A percentile compares a stretch with the other conserved stretches of the same genome.
These are phyloP conservation scores for Agarophyton chilense DNA, from an alignment of 23 red algal genomes.

Conservation along the genomic window DNA sequence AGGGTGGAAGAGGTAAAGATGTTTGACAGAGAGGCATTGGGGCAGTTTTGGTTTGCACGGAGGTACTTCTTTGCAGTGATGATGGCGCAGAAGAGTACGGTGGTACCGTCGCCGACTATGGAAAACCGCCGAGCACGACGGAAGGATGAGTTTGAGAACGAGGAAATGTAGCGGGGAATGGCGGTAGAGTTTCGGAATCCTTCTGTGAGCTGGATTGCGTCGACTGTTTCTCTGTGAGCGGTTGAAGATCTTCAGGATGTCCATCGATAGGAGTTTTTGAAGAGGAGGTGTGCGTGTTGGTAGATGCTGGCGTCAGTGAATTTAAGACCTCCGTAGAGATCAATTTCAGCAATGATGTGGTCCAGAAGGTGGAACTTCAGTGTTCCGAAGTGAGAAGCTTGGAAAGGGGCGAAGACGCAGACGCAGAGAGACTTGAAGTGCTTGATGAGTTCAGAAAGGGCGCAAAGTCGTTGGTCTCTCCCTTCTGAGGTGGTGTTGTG, in stretches of 20 bases:
- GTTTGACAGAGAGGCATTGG: neutral
- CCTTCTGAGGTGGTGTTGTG: neutral
- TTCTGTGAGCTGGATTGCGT: too few relatives aligned
- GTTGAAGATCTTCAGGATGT: neutral
- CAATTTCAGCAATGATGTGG: too few relatives aligned
- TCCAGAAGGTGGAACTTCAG: too few relatives aligned
- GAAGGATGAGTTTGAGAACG: too few relatives aligned
- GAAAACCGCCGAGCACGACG: neutral
- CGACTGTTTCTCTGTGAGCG: too few relatives aligned
- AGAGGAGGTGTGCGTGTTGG: conserved; percentile 27
- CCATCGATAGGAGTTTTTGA: neutral
- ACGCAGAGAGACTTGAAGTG: too few relatives aligned
- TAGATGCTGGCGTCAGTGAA: conserved; percentile 11
- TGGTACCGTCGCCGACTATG: neutral
- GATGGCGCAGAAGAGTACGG: neutral
- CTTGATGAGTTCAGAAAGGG: too few relatives aligned
- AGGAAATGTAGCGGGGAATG: neutral
- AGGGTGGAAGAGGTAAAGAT: neutral
- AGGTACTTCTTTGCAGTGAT: neutral
- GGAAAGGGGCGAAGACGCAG: too few relatives aligned
- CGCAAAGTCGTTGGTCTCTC: neutral
- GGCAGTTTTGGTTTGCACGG: neutral
- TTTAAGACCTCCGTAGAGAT: neutral
- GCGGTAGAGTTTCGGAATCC: neutral
- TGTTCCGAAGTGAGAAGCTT: too few relatives aligned